These are phyloP conservation scores for Cymbopogon citratus DNA, from an alignment of 176 grass and related monocot genomes.

Conservation along the genomic window DNA sequence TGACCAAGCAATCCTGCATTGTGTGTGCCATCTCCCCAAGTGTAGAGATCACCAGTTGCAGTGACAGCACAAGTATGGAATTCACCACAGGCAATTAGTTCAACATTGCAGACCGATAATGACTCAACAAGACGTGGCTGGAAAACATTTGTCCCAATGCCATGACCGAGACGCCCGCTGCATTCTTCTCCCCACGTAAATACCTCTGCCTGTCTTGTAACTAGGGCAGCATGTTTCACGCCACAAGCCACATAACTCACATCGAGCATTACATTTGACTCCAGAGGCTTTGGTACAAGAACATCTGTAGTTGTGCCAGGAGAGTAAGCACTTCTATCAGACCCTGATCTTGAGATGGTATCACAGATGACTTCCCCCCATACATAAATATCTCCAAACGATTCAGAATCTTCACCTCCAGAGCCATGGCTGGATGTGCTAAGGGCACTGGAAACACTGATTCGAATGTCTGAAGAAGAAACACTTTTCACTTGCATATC, in stretches of 20 bases:
- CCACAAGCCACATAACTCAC: slow-evolving; percentile 81
- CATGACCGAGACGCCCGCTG: slow-evolving; percentile 79
- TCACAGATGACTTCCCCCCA: slow-evolving; percentile 91
- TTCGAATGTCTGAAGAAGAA: slow-evolving; percentile 70
- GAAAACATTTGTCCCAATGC: slow-evolving; percentile 56
- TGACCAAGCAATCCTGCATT: slow-evolving; percentile 94
- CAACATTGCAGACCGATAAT: slow-evolving; percentile 59
- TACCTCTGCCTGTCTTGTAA: slow-evolving; percentile 83
- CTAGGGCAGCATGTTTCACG: slow-evolving; percentile 74
- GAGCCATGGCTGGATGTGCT: slow-evolving; percentile 99
- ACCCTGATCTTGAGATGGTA: slow-evolving; percentile 23
- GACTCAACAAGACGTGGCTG: slow-evolving; percentile 79
- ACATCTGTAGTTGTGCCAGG: slow-evolving; percentile 46
- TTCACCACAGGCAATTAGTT: slow-evolving; percentile 81
- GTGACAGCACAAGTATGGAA: slow-evolving; percentile 95
- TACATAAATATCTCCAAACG: slow-evolving; percentile 84
- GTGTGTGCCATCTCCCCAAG: slow-evolving; percentile 93
- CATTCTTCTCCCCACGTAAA: slow-evolving; percentile 98
- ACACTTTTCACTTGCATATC: slow-evolving; percentile 89
- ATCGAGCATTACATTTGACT: slow-evolving; percentile 98
- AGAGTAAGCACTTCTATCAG: slow-evolving; percentile 28
- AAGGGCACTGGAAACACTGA: slow-evolving; percentile 91
- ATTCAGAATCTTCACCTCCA: slow-evolving; percentile 84
- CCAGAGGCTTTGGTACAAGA: slow-evolving; percentile 84
- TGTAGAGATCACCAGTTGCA: slow-evolving; percentile 77